Conservation (phyloP, 73 alveolate genomes). For the Paramecium biaurelia region DNA sequence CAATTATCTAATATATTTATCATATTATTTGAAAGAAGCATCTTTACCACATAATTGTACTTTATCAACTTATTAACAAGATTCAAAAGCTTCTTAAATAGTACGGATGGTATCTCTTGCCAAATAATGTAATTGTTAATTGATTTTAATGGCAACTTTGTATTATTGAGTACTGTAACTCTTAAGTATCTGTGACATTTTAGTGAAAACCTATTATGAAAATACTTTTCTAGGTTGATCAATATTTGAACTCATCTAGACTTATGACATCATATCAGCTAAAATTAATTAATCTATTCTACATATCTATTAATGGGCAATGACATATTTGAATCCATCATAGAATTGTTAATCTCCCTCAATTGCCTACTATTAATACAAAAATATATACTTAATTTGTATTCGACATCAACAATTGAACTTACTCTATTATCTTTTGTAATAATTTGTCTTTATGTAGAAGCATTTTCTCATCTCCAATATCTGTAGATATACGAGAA, state of each 20-base stretch:
- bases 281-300: background rate
- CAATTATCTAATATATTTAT: background rate
- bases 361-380: background rate
- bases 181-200: background rate
- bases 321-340: background rate
- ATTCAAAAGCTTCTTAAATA: background rate
- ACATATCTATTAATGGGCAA: background rate
- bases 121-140: background rate
- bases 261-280: background rate
- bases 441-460: background rate
- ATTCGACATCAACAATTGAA: background rate
- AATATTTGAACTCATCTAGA: background rate
- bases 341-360: background rate
- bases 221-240: background rate
- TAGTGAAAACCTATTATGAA: background rate
- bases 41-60: background rate
- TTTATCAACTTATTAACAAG: background rate
- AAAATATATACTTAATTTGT: background rate
- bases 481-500: background rate
- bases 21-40: background rate
- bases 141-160: background rate
- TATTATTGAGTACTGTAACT: background rate
- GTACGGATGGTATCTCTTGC: slow-evolving; percentile 1
- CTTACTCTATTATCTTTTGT: background rate
- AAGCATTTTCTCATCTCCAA: background rate